Percentiles rank a stretch among this genome's conserved stretches.
These are phyloP conservation scores for Ilex asprella DNA, from an alignment of 257 asterid species.

Conservation along the genomic window DNA sequence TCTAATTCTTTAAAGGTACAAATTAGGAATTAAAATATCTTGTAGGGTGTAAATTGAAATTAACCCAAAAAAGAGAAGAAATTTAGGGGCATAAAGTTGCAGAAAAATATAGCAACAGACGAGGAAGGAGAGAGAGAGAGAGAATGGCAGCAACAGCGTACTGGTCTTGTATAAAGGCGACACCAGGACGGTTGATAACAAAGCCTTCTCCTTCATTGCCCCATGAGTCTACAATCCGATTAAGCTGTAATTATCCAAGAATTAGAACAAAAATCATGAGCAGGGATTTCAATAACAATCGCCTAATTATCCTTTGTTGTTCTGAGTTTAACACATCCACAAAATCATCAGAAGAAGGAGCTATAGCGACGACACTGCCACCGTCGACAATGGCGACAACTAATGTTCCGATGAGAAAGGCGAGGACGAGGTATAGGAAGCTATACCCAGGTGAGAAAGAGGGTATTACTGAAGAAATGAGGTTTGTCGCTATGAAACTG, in stretches of 20 bases:
- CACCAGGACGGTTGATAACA: not conserved
- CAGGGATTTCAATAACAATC: not conserved
- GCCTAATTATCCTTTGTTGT: constrained; percentile 14
- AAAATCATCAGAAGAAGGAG: constrained; percentile 34
- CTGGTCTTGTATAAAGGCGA: too few relatives aligned
- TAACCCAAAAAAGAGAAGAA: too few relatives aligned
- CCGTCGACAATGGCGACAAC: not conserved
- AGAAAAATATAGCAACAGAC: too few relatives aligned
- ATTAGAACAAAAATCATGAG: not conserved
- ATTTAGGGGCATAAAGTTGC: too few relatives aligned
- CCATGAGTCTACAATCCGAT: too few relatives aligned
- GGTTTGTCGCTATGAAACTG: constrained; percentile 87
- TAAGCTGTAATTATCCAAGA: not conserved
- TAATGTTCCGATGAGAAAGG: constrained; percentile 12
- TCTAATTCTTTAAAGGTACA: too few relatives aligned
- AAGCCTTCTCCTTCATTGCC: constrained; percentile 8
- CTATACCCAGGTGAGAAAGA: constrained; percentile 72
- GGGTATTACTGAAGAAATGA: constrained; percentile 91
- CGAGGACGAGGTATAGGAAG: constrained; percentile 63
- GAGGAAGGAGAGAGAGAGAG: too few relatives aligned
- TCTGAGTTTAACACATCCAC: constrained; percentile 20
- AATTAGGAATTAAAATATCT: too few relatives aligned
- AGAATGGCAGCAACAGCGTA: too few relatives aligned
- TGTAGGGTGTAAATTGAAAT: too few relatives aligned
- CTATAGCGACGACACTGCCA: not conserved